These are phyloP conservation scores for Populus tomentosa DNA, from an alignment of 441 rosid species.

Conservation along the genomic window DNA sequence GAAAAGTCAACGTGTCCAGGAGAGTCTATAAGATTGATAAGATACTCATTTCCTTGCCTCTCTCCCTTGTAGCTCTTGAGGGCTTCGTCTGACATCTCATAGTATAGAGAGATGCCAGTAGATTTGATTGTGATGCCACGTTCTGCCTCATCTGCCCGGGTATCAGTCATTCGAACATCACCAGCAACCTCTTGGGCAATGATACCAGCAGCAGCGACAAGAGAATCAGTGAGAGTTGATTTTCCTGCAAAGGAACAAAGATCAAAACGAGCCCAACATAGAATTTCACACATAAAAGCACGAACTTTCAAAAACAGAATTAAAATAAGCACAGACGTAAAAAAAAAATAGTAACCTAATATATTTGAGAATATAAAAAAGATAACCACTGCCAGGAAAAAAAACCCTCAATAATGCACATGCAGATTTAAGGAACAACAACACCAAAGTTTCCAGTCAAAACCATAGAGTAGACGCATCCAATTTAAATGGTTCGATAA, in stretches of 20 bases:
- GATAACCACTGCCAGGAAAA: too few species aligned
- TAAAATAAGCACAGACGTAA: too few species aligned
- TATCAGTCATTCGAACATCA: constrained; percentile 77
- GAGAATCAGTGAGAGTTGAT: constrained; percentile 67
- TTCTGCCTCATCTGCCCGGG: constrained; percentile 70
- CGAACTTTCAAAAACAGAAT: too few species aligned
- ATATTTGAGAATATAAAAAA: too few species aligned
- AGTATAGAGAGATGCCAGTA: constrained; percentile 65
- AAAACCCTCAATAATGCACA: too few species aligned
- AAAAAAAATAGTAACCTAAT: too few species aligned
- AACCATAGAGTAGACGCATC: too few species aligned
- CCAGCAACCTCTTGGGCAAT: constrained; percentile 79
- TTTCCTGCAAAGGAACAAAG: constrained; percentile 34
- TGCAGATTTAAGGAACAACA: too few species aligned
- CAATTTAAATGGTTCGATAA: too few species aligned
- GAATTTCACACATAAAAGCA: not conserved
- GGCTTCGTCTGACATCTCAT: constrained; percentile 44
- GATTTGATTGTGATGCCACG: constrained; percentile 77
- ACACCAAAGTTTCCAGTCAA: too few species aligned
- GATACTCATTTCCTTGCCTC: constrained; percentile 57
- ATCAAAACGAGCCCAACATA: not conserved
- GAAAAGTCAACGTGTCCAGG: constrained; percentile 92
- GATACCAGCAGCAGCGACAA: constrained; percentile 81
- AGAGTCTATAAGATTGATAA: constrained; percentile 81
- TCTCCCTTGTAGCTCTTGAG: constrained; percentile 51